phyloP scores from a whole-genome alignment of 1,139 yeast species.

The Candida sp. region DNA sequence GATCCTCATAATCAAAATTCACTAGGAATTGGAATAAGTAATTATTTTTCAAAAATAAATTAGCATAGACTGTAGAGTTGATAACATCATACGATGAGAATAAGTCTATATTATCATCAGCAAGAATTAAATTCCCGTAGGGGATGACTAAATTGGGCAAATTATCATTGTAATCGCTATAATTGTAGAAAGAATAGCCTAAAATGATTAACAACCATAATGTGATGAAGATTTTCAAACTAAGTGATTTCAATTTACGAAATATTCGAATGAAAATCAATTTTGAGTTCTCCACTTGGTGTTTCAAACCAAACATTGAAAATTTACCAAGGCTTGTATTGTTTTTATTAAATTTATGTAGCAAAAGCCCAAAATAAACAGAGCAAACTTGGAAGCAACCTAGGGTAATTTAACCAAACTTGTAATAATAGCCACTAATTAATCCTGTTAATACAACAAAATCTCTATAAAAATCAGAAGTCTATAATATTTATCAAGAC shows the following conservation, averaged over 20 bases:
- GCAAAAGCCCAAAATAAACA: too few species aligned
- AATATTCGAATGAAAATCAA: neutral
- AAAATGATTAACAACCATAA: neutral
- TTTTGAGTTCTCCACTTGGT: neutral
- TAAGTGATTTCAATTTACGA: neutral
- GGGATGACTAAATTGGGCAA: neutral
- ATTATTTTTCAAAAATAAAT: neutral
- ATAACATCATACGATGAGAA: neutral
- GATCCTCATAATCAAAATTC: slow-evolving; percentile 5
- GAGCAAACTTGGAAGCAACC: too few species aligned
- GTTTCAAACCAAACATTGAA: neutral
- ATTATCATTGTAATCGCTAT: neutral
- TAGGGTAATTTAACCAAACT: too few species aligned
- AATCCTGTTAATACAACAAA: too few species aligned
- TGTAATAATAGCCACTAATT: too few species aligned
- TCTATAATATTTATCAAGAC: too few species aligned
- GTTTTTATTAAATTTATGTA: too few species aligned
- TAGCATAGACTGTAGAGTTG: slow-evolving; percentile 1
- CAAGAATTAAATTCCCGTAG: neutral
- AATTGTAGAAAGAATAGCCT: neutral
- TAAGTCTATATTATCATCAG: neutral
- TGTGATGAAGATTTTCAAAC: neutral
- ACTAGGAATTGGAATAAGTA: slow-evolving; percentile 6
- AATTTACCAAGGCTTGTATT: too few species aligned
- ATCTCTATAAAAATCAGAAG: too few species aligned